Conservation (phyloP, 2,329 filamentous ascomycete species). For the Pseudogymnoascus sp. region DNA sequence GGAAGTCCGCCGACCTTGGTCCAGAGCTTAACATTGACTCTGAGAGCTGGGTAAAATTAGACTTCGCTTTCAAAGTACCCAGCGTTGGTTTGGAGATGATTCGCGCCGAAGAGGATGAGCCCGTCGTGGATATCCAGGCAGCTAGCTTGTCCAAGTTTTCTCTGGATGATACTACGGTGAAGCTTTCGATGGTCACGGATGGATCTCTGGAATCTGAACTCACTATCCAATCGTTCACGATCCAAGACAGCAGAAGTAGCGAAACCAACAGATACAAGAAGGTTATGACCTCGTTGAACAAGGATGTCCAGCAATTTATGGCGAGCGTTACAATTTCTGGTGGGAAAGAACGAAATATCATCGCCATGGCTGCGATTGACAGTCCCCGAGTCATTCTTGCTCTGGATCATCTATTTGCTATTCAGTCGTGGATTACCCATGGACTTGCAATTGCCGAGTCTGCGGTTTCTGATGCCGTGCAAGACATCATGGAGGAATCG, state of each 20-base stretch:
- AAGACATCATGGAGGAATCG: constrained; percentile 47
- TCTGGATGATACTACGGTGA: constrained; percentile 83
- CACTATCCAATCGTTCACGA: constrained; percentile 87
- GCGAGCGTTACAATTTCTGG: constrained; percentile 89
- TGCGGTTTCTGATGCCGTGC: constrained; percentile 34
- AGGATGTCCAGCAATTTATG: constrained; percentile 96
- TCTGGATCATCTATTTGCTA: constrained; percentile 85
- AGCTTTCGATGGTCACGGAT: constrained; percentile 88
- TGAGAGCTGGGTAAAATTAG: constrained; percentile 83
- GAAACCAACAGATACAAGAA: constrained; percentile 94
- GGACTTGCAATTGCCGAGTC: constrained; percentile 60
- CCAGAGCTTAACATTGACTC: constrained; percentile 63
- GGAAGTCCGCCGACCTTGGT: constrained; percentile 44
- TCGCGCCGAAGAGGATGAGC: constrained; percentile 63
- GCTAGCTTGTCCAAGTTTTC: constrained; percentile 91
- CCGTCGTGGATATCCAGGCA: constrained; percentile 67
- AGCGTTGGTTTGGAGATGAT: constrained; percentile 85
- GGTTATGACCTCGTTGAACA: constrained; percentile 96
- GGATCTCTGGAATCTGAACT: constrained; percentile 87
- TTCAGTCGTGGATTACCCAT: constrained; percentile 72
- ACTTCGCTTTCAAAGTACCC: constrained; percentile 81
- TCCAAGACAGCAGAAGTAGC: constrained; percentile 78
- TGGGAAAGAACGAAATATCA: constrained; percentile 69
- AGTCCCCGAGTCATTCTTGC: constrained; percentile 93
- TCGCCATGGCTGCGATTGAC: constrained; percentile 87